Evolutionary conservation across 2,329 filamentous ascomycete species (phyloP).

Genomic region (Thermoascus crustaceus): DNA sequence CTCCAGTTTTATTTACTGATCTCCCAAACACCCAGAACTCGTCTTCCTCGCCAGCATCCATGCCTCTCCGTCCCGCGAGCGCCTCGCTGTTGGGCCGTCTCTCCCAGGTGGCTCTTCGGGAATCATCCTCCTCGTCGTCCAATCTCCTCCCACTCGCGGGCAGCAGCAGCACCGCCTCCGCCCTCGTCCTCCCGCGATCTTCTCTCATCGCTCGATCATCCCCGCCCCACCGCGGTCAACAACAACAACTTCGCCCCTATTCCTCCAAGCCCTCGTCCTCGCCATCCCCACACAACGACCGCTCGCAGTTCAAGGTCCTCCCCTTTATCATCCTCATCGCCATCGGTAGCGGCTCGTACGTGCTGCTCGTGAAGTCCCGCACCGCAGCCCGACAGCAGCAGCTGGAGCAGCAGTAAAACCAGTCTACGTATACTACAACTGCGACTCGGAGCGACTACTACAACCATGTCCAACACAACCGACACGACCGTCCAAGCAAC

Average conservation of each 20-base stretch:
- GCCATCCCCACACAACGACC: constrained; percentile 19
- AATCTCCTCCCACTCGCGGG: too few species aligned
- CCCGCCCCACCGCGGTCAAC: constrained; percentile 1
- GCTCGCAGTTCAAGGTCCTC: constrained; percentile 34
- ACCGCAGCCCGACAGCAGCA: constrained; percentile 18
- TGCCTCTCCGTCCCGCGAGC: too few species aligned
- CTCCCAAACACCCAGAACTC: too few species aligned
- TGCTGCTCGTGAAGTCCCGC: constrained; percentile 43
- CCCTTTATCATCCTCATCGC: constrained; percentile 39
- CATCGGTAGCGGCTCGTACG: constrained; percentile 43
- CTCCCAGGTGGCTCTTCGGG: too few species aligned
- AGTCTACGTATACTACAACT: too few species aligned
- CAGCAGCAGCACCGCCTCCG: too few species aligned
- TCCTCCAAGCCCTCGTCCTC: constrained; percentile 7
- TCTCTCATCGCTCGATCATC: constrained; percentile 4
- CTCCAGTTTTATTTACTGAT: too few species aligned
- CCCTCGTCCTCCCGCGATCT: neutral
- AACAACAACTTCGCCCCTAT: constrained; percentile 4
- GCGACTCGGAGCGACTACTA: too few species aligned
- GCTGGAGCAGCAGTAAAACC: constrained; percentile 4
- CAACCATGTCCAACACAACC: too few species aligned
- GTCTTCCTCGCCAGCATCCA: too few species aligned
- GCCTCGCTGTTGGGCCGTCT: too few species aligned
- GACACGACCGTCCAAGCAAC: too few species aligned
- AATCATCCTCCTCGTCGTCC: neutral